phyloP scores from a whole-genome alignment of 345 rosid species.

The Pugionium dolabratum region DNA sequence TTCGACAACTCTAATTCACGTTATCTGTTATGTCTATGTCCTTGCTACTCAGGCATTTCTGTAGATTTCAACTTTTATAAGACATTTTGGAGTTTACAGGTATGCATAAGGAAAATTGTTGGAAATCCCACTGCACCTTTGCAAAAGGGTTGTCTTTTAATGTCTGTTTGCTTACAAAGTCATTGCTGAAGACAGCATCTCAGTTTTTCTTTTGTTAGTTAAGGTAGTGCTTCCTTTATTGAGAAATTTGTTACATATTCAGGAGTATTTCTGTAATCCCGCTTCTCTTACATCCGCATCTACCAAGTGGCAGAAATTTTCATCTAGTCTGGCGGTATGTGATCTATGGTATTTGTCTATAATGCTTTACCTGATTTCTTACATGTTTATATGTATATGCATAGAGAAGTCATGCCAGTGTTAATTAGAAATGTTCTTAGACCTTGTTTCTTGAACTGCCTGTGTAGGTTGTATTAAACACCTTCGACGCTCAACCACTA shows the following conservation, averaged over 20 bases:
- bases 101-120: conserved; percentile 31
- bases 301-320: conserved; percentile 91
- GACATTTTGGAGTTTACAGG: conserved; percentile 99
- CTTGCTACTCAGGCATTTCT: conserved; percentile 62
- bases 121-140: neutral
- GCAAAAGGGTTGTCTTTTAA: conserved; percentile 7
- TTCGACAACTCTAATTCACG: conserved; percentile 10
- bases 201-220: conserved; percentile 7
- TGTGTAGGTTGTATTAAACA: conserved; percentile 78
- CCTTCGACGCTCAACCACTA: conserved; percentile 96
- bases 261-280: conserved; percentile 94
- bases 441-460: conserved; percentile 30
- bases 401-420: conserved; percentile 7
- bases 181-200: conserved; percentile 19
- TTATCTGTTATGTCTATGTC: conserved; percentile 24
- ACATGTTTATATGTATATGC: conserved; percentile 14
- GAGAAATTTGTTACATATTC: conserved; percentile 37
- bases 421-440: conserved; percentile 10
- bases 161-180: conserved; percentile 16
- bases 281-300: conserved; percentile 65
- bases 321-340: conserved; percentile 75
- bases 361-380: conserved; percentile 2
- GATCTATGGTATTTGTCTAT: conserved; percentile 14
- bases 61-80: conserved; percentile 95
- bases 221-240: neutral